Evolutionary conservation across 306 rosid species (phyloP).

Genomic region (Gleditsia sinensis): DNA sequence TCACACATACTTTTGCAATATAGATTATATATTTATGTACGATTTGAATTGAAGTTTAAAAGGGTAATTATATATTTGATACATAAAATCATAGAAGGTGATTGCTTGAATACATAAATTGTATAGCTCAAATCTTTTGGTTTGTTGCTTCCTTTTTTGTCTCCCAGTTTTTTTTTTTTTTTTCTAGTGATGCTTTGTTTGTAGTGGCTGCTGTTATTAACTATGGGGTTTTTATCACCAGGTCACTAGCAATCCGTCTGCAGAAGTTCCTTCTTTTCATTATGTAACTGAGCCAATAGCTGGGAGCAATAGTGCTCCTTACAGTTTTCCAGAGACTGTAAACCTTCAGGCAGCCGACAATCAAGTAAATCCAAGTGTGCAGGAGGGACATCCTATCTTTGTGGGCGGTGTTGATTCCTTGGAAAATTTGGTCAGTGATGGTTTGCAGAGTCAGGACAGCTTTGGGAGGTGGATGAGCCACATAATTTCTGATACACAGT

Average conservation of each 20-base stretch:
- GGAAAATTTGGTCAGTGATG: constrained; percentile 48
- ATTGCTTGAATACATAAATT: background rate
- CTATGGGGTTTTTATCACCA: constrained; percentile 37
- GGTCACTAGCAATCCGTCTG: constrained; percentile 47
- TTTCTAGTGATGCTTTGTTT: constrained; percentile 12
- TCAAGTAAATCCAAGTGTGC: constrained; percentile 40
- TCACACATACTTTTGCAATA: background rate
- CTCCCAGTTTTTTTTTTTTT: background rate
- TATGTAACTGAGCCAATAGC: constrained; percentile 38
- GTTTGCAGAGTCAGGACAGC: constrained; percentile 82
- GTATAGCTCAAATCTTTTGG: background rate
- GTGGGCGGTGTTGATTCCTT: constrained; percentile 38
- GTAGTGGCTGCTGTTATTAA: constrained; percentile 24
- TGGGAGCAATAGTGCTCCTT: constrained; percentile 31
- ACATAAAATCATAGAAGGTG: background rate
- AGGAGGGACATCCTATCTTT: constrained; percentile 39
- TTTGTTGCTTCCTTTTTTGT: background rate
- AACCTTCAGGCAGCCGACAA: constrained; percentile 32
- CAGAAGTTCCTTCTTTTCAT: constrained; percentile 46
- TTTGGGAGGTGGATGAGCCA: constrained; percentile 79
- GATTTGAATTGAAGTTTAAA: background rate
- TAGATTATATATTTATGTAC: background rate
- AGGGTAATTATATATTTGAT: background rate
- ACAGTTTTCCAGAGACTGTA: constrained; percentile 37
- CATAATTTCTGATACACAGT: constrained; percentile 47